phyloP scores from a whole-genome alignment of 495 filamentous ascomycete species.

The Penicillium mononematosum region DNA sequence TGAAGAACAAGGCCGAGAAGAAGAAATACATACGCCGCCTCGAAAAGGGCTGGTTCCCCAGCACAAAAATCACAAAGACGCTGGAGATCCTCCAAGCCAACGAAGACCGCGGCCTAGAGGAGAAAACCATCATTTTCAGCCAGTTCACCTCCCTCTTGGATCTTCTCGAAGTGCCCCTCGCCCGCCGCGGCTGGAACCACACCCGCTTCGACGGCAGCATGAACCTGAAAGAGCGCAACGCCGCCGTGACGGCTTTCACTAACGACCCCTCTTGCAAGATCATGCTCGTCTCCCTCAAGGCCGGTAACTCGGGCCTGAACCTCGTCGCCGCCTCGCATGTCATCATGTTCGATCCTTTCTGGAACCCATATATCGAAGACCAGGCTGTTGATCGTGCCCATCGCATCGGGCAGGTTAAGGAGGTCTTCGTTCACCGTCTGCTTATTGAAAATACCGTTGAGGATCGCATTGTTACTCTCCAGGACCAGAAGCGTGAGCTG shows the following conservation, averaged over 20 bases:
- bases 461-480: conserved; percentile 83
- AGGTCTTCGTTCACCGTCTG: conserved; percentile 79
- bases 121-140: conserved; percentile 92
- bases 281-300: conserved; percentile 86
- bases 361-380: conserved; percentile 94
- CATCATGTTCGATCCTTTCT: conserved; percentile 92
- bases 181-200: conserved; percentile 59
- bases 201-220: conserved; percentile 87
- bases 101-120: conserved; percentile 40
- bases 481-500: conserved; percentile 76
- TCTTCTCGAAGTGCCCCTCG: conserved; percentile 85
- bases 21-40: conserved; percentile 62
- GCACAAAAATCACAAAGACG: conserved; percentile 76
- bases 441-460: conserved; percentile 79
- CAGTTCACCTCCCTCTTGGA: conserved; percentile 91
- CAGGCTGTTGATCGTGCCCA: conserved; percentile 94
- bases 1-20: conserved; percentile 54
- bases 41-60: conserved; percentile 65
- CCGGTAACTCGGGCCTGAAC: conserved; percentile 90
- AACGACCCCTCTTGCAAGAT: conserved; percentile 63
- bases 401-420: conserved; percentile 76
- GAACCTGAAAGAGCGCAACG: conserved; percentile 64
- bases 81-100: conserved; percentile 64
- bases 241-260: conserved; percentile 71
- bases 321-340: conserved; percentile 83